These are phyloP conservation scores for Trichoderma asperellum DNA, from an alignment of 2,329 filamentous ascomycete species.

Conservation along the genomic window DNA sequence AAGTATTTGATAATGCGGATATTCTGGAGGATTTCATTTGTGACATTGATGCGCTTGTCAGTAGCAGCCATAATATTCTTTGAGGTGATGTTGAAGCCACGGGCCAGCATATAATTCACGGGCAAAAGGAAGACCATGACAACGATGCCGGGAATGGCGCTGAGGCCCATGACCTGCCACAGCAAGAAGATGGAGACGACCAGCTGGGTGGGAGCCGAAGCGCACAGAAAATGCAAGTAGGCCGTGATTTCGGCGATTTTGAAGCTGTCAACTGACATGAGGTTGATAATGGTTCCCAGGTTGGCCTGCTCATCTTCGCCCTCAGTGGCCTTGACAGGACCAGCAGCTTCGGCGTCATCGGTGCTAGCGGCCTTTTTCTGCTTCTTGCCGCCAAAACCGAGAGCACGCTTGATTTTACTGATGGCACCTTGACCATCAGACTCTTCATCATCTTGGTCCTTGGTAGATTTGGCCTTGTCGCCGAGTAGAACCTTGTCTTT, in stretches of 20 bases:
- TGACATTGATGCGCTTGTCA: constrained; percentile 93
- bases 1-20: constrained; percentile 99
- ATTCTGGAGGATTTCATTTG: constrained; percentile 95
- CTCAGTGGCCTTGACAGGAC: constrained; percentile 44
- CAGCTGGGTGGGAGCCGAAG: constrained; percentile 86
- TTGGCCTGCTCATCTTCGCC: constrained; percentile 76
- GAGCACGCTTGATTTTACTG: constrained; percentile 57
- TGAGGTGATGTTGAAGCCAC: constrained; percentile 82
- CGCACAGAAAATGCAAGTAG: constrained; percentile 95
- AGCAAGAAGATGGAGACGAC: constrained; percentile 78
- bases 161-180: constrained; percentile 88
- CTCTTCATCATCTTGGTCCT: constrained; percentile 40
- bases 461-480: constrained; percentile 43
- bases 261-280: constrained; percentile 99
- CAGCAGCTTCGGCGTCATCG: constrained; percentile 42
- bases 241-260: constrained; percentile 95
- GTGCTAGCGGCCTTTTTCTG: constrained; percentile 47
- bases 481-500: constrained; percentile 73
- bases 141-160: constrained; percentile 88
- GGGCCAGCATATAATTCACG: constrained; percentile 86
- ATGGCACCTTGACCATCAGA: constrained; percentile 46
- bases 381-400: constrained; percentile 65
- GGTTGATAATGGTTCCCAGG: constrained; percentile 96
- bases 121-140: constrained; percentile 90
- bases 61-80: constrained; percentile 91